Conservation (phyloP, 345 rosid genomes). For the Clausena lansium region DNA sequence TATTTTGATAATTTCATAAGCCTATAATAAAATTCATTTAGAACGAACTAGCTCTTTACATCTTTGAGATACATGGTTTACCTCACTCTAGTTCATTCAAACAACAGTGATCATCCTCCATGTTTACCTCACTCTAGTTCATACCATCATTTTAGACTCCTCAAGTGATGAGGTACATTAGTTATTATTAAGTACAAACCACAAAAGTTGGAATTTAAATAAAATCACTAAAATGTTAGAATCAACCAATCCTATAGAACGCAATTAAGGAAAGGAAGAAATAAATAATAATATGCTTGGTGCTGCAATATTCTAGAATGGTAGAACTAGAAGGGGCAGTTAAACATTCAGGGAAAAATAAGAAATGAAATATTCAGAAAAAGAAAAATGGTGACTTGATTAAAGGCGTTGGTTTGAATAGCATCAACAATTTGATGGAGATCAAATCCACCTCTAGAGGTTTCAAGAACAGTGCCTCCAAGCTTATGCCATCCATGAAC, state of each 20-base stretch:
- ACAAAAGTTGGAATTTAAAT: neutral
- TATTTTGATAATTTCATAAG: neutral
- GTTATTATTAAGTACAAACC: neutral
- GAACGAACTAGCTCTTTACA: too few relatives aligned
- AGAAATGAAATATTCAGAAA: neutral
- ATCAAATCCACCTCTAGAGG: slow-evolving; percentile 84
- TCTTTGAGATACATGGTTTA: too few relatives aligned
- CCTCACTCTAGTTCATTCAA: neutral
- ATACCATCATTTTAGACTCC: neutral
- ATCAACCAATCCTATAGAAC: neutral
- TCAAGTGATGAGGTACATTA: neutral
- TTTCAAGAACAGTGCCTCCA: slow-evolving; percentile 84
- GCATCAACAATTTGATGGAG: slow-evolving; percentile 67
- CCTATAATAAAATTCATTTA: neutral
- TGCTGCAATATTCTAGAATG: neutral
- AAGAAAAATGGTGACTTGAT: slow-evolving; percentile 46
- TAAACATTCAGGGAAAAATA: neutral
- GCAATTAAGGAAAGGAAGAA: neutral
- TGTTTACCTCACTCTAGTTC: too few relatives aligned
- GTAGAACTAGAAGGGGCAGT: neutral
- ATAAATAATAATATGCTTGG: too few relatives aligned
- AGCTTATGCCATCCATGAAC: slow-evolving; percentile 68
- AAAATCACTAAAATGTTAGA: neutral
- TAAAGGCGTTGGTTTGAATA: slow-evolving; percentile 48
- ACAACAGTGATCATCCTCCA: too few relatives aligned